Evolutionary conservation across 202 grass and related monocot genomes (phyloP), one percentile per base, ranked within the genome.

Genomic region (Cymbopogon flexuosus): DNA sequence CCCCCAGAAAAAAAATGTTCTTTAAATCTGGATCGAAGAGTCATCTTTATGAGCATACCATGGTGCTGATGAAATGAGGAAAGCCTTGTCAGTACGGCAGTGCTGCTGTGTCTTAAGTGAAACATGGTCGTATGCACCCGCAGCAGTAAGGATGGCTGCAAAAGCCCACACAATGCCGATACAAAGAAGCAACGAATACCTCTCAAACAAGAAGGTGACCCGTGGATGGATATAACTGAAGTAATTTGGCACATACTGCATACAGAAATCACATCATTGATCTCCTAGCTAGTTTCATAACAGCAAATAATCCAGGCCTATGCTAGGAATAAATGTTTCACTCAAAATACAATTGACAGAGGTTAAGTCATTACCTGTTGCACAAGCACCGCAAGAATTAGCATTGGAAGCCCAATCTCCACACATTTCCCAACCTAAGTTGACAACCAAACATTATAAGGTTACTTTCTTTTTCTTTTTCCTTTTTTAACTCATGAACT

Each of bases 361-460:
- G 43, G 59, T 75, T 56, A 84, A 54, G 64, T 22, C 43, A 73
- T 65, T 85, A 99, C 96, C 87, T 96, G 96, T 73, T 96, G 92
- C 81, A 88, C 84, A 22, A 91, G 34, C 63, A 95, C 83, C 5
- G 85, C 86, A 59, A 96, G 78, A 90, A 99, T 91, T 81, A 99
- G 87, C 90, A 96, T 93, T 57, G 92, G 90, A 76, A 96, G 75
- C 59, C 96, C 96, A 35, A 99, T 91, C 89, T 99, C 96, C 78
- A 99, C 96, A 81, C 96, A 99, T 90, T 99, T 99, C 65, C 96
- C 96, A 56, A 99, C 90, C 96, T 99, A 78, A 37, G 73, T 70
- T 83, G 24, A 35, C 62, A 66, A 82, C 46, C 21, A 67, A 84
- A 76, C 30, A 80, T 84, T 80, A 81, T 27, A 83, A 75, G 24